Evolutionary conservation across 148 eudicot species (phyloP), one percentile per base, ranked within the genome.

Genomic region (Salicornia ramosissima): DNA sequence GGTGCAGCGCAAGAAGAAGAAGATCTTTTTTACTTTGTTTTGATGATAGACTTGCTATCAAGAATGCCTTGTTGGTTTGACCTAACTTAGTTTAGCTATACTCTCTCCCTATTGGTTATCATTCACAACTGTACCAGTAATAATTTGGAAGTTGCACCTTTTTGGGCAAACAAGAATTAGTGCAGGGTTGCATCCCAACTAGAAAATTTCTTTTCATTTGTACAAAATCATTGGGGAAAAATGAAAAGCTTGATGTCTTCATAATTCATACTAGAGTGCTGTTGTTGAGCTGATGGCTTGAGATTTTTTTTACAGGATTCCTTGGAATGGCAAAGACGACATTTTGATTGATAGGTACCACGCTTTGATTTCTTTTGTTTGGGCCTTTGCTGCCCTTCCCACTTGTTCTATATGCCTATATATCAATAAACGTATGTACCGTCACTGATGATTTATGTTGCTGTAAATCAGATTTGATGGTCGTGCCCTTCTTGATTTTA

Each of bases 261-360:
- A 8, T 36, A 36, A 8, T 28, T 46, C 18, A 34, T 47, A 43
- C 50, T 70, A 56, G 24, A 24, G 19, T 14, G 2, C 2, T 67
- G 28, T 40, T 68, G 24, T 59, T 72, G 22, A 40, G 36, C 68
- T 83, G 64, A 69, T 71, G 13, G 57, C 47, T 15, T 13, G 49
- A 25, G 18, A 10, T 72, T 26, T 39, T 67, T 26, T 33, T 74
- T 53, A 68, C 87, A 94, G 99, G 89, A 94, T 94, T 77, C 99
- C 99, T 34, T 94, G 99, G 99, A 94, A 91, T 74, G 99, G 97
- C 68, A 94, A 91, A 75, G 86, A 91, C 64, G 96, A 94, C 77
- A 74, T 82, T 54, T 60, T 94, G 81, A 94, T 94, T 72, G 99
- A 94, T 86, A 86, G 99, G 99, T 94, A 84, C 19, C 6, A 49